Conservation (phyloP, 1,284 basidiomycete genomes). For the Ceratobasidium sp. region DNA sequence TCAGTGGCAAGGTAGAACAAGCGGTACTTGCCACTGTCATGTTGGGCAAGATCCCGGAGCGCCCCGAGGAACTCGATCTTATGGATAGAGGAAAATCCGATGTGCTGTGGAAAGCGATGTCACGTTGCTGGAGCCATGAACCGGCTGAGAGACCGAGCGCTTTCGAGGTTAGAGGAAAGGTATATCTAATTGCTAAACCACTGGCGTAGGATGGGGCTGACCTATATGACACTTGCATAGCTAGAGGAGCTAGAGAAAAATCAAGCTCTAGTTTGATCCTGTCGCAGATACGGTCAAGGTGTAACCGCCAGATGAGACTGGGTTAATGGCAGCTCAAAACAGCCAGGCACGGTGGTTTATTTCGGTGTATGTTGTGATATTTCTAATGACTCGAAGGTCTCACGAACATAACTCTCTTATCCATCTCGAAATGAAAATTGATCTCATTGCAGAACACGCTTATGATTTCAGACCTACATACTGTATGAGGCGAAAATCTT, state of each 20-base stretch:
- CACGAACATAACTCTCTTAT: too few relatives aligned
- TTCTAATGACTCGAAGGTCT: too few relatives aligned
- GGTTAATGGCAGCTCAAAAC: too few relatives aligned
- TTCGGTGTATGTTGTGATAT: too few relatives aligned
- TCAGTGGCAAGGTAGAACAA: neutral
- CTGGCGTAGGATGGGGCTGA: neutral
- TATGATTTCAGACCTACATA: too few relatives aligned
- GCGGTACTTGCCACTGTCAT: neutral
- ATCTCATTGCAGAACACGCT: too few relatives aligned
- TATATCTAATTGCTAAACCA: neutral
- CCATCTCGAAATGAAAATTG: too few relatives aligned
- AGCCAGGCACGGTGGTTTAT: too few relatives aligned
- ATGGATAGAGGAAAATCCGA: neutral
- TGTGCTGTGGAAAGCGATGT: neutral
- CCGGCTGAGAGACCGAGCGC: neutral
- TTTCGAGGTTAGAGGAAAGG: neutral
- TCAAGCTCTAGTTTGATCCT: too few relatives aligned
- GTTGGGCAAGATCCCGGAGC: constrained; percentile 1
- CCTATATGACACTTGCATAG: neutral
- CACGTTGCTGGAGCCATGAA: neutral
- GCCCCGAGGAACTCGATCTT: neutral
- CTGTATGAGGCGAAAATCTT: too few relatives aligned
- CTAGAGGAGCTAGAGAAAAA: neutral
- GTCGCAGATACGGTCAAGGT: too few relatives aligned
- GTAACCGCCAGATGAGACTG: too few relatives aligned